Conservation (phyloP, 2,329 filamentous ascomycete genomes). For the Sporothrix variecibatus region DNA sequence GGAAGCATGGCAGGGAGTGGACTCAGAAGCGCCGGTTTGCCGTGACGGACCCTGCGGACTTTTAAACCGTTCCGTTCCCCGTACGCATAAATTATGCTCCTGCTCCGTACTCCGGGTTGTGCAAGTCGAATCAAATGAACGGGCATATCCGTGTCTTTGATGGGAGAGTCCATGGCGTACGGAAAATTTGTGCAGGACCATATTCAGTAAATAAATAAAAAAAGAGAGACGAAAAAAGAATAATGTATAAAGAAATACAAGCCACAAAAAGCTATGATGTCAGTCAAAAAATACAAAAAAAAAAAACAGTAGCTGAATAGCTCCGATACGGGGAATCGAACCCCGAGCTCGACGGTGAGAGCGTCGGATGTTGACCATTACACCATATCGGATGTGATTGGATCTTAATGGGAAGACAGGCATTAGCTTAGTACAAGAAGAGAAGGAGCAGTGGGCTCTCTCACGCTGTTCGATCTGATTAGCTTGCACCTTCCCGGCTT, state of each 20-base stretch:
- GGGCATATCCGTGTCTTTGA: neutral
- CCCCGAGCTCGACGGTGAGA: slow-evolving; percentile 33
- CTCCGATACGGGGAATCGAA: slow-evolving; percentile 33
- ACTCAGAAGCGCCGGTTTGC: neutral
- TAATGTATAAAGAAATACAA: neutral
- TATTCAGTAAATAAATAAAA: too few relatives aligned
- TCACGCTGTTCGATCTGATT: neutral
- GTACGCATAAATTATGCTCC: neutral
- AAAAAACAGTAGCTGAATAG: slow-evolving; percentile 17
- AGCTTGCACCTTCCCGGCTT: neutral
- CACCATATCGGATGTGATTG: slow-evolving; percentile 31
- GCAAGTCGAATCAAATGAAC: neutral
- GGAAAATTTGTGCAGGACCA: too few relatives aligned
- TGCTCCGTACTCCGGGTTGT: neutral
- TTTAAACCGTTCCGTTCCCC: neutral
- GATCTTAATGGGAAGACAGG: neutral
- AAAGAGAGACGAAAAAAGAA: neutral
- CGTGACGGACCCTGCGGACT: neutral
- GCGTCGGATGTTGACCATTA: slow-evolving; percentile 33
- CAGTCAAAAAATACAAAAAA: neutral
- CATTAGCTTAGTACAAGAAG: neutral
- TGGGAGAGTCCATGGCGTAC: too few relatives aligned
- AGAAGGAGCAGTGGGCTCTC: neutral
- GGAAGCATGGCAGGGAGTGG: neutral
- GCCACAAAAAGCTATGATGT: neutral